phyloP scores from a whole-genome alignment of 2,329 filamentous ascomycete species.

The Talaromyces marneffei region DNA sequence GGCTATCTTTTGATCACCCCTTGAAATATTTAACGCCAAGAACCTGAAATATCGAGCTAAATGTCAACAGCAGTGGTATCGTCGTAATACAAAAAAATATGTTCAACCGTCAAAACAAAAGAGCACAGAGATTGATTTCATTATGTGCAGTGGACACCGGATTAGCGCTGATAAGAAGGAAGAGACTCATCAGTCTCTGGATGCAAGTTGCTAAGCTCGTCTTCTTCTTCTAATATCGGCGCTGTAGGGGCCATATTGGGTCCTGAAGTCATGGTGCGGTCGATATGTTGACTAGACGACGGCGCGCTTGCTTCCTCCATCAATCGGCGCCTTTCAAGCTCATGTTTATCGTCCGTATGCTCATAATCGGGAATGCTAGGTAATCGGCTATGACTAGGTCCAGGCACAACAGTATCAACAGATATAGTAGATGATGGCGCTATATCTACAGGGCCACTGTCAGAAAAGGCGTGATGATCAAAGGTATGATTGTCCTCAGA shows the following conservation, averaged over 20 bases:
- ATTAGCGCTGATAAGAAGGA: constrained; percentile 40
- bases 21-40: not conserved
- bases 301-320: constrained; percentile 61
- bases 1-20: not conserved
- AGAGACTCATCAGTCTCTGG: constrained; percentile 36
- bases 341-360: constrained; percentile 66
- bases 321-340: constrained; percentile 63
- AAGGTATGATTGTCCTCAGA: constrained; percentile 44
- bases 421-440: constrained; percentile 22
- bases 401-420: constrained; percentile 25
- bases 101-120: constrained; percentile 1
- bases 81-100: constrained; percentile 4
- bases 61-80: constrained; percentile 10
- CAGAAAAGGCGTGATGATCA: not conserved
- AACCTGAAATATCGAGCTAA: not conserved
- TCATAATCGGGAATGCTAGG: constrained; percentile 32
- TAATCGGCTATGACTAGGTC: constrained; percentile 37
- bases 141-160: not conserved
- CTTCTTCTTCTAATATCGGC: constrained; percentile 53
- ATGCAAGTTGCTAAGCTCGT: constrained; percentile 38
- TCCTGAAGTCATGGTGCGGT: constrained; percentile 1
- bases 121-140: not conserved
- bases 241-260: constrained; percentile 45
- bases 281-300: constrained; percentile 21
- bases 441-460: constrained; percentile 36